Evolutionary conservation across 2,329 filamentous ascomycete species (phyloP), one percentile per base, ranked within the genome.

Genomic region (Hymenoscyphus salicellus): DNA sequence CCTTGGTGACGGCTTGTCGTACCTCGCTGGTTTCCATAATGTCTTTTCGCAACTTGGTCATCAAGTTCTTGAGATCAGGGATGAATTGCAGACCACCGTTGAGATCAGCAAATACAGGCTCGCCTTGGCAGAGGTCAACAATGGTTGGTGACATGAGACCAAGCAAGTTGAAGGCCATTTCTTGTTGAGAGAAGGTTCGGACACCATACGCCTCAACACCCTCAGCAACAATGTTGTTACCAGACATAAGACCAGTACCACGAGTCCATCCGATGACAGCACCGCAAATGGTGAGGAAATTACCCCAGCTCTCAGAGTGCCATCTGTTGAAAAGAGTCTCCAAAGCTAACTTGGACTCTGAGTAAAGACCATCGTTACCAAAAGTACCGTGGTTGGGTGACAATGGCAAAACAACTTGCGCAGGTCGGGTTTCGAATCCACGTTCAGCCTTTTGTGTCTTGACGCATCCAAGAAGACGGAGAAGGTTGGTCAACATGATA

Each of bases 331-430:
- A 98, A 43, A 99, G 86, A 4, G 95, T 98, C 83, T 99, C 95
- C 8, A 99, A 85, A 55, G 90, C 95, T 65, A 99, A 89, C 82
- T 99, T 99, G 58, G 95, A 98, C 81, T 99, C 95, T 5, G 95
- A 96, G 81, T 99, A 99, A 58, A 99, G 86, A 81, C 95, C 95
- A 73, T 99, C 95, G 76, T 92, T 97, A 75, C 95, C 95, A 73
- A 99, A 99, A 36, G 94, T 99, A 71, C 95, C 95, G 79, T 99
- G 96, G 81, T 99, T 99, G 65, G 95, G 95, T 2, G 95, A 99
- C 8, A 99, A 84, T 57, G 95, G 95, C 30, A 99, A 85, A 67
- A 99, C 93, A 73, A 98, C 94, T 79, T 99, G 95, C 30, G 95
- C 95, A 58, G 95, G 95, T 46, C 95, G 91, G 38, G 95, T 99